A percentile compares a stretch with the other conserved stretches of the same genome.
Conservation (phyloP, 352 stramenopile species). For the Phytophthora kernoviae region DNA sequence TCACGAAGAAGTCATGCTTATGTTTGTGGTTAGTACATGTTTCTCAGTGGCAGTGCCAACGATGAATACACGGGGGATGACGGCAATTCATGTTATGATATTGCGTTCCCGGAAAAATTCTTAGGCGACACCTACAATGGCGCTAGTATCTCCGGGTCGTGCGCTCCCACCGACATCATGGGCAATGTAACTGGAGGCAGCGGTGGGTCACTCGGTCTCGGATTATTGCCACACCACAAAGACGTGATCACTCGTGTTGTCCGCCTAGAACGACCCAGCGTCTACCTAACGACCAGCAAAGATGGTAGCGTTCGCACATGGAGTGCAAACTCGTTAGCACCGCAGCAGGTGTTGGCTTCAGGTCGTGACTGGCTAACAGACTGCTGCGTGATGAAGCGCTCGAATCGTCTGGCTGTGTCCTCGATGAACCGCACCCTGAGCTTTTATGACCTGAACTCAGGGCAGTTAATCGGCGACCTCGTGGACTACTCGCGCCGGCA, state of each 20-base stretch:
- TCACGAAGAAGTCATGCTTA: not conserved
- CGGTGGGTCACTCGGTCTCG: slow-evolving; percentile 25
- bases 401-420: slow-evolving; percentile 77
- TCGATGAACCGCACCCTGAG: slow-evolving; percentile 80
- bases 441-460: slow-evolving; percentile 78
- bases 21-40: slow-evolving; percentile 66
- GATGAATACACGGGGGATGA: slow-evolving; percentile 72
- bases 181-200: slow-evolving; percentile 29
- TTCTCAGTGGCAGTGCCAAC: slow-evolving; percentile 71
- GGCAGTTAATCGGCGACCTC: slow-evolving; percentile 74
- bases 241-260: slow-evolving; percentile 76
- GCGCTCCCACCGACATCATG: slow-evolving; percentile 24
- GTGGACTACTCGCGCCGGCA: slow-evolving; percentile 80
- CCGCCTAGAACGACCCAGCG: slow-evolving; percentile 64
- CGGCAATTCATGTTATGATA: slow-evolving; percentile 68
- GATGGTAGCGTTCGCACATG: slow-evolving; percentile 77
- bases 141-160: slow-evolving; percentile 5
- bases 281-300: slow-evolving; percentile 79
- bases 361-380: slow-evolving; percentile 83
- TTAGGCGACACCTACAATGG: slow-evolving; percentile 29
- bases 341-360: slow-evolving; percentile 64
- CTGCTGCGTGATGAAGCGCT: slow-evolving; percentile 79
- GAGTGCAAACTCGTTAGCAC: slow-evolving; percentile 70
- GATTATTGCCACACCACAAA: slow-evolving; percentile 59
- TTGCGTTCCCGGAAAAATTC: slow-evolving; percentile 59